Percentiles rank a stretch among this genome's conserved stretches.
These are phyloP conservation scores for Candida vaughaniae DNA, from an alignment of 805 yeast species.

Conservation along the genomic window DNA sequence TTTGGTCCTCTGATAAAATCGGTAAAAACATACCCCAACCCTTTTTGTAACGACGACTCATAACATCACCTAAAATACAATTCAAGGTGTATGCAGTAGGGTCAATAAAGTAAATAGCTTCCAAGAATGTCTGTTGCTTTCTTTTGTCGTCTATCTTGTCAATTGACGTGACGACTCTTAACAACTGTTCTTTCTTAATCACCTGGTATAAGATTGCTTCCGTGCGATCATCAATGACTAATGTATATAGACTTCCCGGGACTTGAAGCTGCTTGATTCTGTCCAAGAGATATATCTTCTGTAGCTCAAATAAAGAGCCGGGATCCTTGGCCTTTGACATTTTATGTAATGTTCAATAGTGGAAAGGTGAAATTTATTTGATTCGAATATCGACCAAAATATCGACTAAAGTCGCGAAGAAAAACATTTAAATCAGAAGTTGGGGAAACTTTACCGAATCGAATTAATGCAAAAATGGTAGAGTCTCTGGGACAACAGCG, in stretches of 20 bases:
- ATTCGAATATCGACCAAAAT: no score
- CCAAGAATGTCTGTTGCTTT: constrained; percentile 60
- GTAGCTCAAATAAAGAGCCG: constrained; percentile 26
- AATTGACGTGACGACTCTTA: constrained; percentile 59
- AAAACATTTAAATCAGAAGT: no score
- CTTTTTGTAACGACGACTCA: constrained; percentile 68
- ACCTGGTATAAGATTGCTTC: constrained; percentile 48
- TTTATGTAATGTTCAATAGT: no score
- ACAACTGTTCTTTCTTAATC: constrained; percentile 47
- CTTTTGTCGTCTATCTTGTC: constrained; percentile 63
- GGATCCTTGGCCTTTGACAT: constrained; percentile 19
- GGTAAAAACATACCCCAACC: constrained; percentile 78
- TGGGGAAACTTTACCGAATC: no score
- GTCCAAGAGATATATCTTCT: constrained; percentile 27
- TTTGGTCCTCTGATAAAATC: constrained; percentile 23
- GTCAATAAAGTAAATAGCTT: constrained; percentile 77
- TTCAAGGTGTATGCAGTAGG: constrained; percentile 67
- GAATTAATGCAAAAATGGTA: no score
- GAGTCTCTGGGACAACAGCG: no score
- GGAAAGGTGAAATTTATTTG: no score
- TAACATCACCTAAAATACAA: constrained; percentile 74
- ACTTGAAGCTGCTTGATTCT: constrained; percentile 30
- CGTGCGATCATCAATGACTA: constrained; percentile 59
- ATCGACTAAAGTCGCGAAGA: no score
- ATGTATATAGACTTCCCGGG: constrained; percentile 31